Evolutionary conservation across 2,329 filamentous ascomycete species (phyloP).

Genomic region (Mycosphaerelloides madeirae): DNA sequence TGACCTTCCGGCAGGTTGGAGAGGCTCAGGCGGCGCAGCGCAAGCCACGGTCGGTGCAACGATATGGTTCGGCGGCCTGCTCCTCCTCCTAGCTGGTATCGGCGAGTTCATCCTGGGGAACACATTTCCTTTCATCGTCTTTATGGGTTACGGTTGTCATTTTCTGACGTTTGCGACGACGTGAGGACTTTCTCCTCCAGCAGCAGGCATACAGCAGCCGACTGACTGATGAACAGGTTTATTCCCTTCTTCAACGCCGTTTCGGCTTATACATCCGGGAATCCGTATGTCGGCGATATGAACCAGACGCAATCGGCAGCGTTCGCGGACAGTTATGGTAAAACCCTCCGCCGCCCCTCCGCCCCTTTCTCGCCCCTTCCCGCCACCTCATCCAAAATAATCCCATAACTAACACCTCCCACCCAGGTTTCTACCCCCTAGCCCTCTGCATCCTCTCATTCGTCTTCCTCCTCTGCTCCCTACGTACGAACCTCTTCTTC

Average conservation of each 20-base stretch:
- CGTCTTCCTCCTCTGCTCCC: conserved; percentile 20
- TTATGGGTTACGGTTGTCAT: conserved; percentile 21
- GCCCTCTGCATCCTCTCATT: conserved; percentile 26
- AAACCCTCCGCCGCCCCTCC: background rate
- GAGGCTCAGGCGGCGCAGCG: conserved; percentile 8
- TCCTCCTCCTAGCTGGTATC: conserved; percentile 32
- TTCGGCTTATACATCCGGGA: conserved; percentile 17
- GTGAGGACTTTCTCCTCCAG: no score
- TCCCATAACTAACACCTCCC: background rate
- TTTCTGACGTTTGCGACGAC: conserved; percentile 19
- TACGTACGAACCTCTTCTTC: conserved; percentile 20
- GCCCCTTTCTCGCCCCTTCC: background rate
- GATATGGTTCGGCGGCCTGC: conserved; percentile 32
- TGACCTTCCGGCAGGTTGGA: conserved; percentile 6
- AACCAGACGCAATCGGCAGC: conserved; percentile 13
- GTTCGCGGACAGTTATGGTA: conserved; percentile 19
- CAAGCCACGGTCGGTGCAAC: conserved; percentile 20
- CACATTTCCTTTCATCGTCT: conserved; percentile 27
- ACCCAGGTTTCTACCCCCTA: conserved; percentile 16
- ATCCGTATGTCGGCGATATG: conserved; percentile 11
- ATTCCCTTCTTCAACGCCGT: conserved; percentile 19
- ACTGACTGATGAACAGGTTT: no score
- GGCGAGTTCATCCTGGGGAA: conserved; percentile 37
- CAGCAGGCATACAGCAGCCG: no score
- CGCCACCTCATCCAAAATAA: background rate